Base-by-base conservation (phyloP, 2,329 filamentous ascomycete species). In the Ceratocystis destructans region DNA sequence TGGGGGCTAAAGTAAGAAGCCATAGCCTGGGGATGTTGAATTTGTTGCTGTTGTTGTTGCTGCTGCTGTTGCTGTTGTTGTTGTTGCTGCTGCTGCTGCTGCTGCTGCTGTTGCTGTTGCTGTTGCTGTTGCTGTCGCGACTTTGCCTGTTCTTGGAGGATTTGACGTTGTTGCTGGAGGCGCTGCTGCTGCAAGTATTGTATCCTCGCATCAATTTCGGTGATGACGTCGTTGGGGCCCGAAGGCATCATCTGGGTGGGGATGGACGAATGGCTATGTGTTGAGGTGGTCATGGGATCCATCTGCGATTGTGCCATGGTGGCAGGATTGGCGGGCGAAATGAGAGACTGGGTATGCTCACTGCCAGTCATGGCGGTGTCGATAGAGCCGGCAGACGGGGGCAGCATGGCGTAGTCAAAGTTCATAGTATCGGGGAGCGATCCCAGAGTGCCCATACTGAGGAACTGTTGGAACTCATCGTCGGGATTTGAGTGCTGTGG, bases 121-220 rank as follows among this genome's bases (percentile, higher is more conserved):
- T 83, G 79, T 73, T 73, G 28, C 73, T 74, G 61, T 15, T 75
- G 78, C 55, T 79, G 80, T 68, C 86, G 82, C 71, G 73, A 62
- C 73, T 74, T 50, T 12, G 75, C 78, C 59, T 79, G 80, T 69
- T 86, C 82, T 71, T 86, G 82, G 64, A 82, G 79, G 17, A 83
- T 72, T 69, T 83, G 81, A 65, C 80, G 78, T 70, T 83, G 82
- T 69, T 85, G 80, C 37, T 86, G 80, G 62, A 84, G 74, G 72
- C 82, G 83, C 74, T 87, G 83, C 70, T 85, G 82, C 72, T 86
- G 84, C 31, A 87, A 76, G 70, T 82, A 86, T 67, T 85, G 82
- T 67, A 87, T 87, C 72, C 87, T 84, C 44, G 83, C 83, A 72
- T 87, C 84, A 70, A 87, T 79, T 65, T 82, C 80, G 45, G 79